Percentiles rank a stretch among this genome's conserved stretches.
Conservation (phyloP, 768 basidiomycete genomes). For the Collybiopsis luxurians region DNA sequence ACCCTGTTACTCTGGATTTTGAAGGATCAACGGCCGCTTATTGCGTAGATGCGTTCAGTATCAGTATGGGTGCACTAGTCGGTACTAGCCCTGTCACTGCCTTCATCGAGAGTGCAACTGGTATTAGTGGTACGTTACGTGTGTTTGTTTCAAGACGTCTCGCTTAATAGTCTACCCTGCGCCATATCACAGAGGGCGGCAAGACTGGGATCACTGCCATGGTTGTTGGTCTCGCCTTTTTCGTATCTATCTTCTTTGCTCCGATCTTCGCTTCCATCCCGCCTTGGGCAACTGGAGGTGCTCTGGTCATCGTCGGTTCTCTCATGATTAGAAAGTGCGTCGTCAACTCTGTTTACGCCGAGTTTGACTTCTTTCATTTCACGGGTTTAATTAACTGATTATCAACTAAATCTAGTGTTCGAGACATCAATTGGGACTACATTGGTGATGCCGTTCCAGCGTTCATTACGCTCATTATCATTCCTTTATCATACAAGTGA, state of each 20-base stretch:
- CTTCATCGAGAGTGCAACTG: conserved; percentile 80
- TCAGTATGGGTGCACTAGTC: conserved; percentile 77
- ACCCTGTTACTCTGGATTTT: conserved; percentile 83
- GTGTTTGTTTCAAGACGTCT: no score
- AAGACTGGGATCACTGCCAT: conserved; percentile 84
- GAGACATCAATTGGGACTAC: conserved; percentile 89
- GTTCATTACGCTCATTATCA: conserved; percentile 78
- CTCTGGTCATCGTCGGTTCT: conserved; percentile 82
- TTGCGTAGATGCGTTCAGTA: conserved; percentile 79
- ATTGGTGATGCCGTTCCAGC: conserved; percentile 86
- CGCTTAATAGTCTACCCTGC: no score
- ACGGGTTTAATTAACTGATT: not conserved
- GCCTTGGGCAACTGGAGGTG: conserved; percentile 84
- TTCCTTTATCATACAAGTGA: conserved; percentile 79
- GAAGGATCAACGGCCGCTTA: conserved; percentile 82
- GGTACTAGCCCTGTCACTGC: conserved; percentile 83
- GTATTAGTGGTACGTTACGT: conserved; percentile 65
- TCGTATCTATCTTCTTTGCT: conserved; percentile 83
- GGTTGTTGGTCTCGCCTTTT: conserved; percentile 70
- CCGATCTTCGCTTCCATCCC: conserved; percentile 89
- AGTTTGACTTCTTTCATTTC: not conserved
- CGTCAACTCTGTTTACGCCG: not conserved
- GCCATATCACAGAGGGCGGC: conserved; percentile 71
- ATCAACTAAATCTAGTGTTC: conserved; percentile 42
- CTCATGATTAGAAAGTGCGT: conserved; percentile 82